Evolutionary conservation across 2,329 filamentous ascomycete species (phyloP).

Genomic region (Microcera coccophila): DNA sequence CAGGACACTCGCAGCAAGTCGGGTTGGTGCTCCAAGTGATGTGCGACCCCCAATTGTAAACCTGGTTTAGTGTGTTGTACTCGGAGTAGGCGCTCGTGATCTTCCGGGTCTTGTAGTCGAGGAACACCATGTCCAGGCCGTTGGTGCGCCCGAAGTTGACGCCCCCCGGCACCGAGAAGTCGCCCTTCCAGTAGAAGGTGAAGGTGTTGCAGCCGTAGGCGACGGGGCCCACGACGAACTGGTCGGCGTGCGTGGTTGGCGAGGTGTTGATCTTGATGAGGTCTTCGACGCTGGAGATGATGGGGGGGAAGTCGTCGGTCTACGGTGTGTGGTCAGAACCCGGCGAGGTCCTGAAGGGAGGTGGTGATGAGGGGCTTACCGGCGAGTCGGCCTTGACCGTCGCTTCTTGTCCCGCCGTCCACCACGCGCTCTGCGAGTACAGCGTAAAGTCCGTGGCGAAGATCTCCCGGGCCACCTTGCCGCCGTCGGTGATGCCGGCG

Average conservation of each 20-base stretch:
- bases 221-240: slow-evolving; percentile 16
- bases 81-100: slow-evolving; percentile 15
- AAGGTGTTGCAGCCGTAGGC: slow-evolving; percentile 22
- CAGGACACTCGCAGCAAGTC: slow-evolving; percentile 15
- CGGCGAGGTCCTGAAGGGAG: not conserved
- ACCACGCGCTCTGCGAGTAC: slow-evolving; percentile 21
- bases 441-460: slow-evolving; percentile 15
- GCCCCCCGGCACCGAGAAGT: slow-evolving; percentile 12
- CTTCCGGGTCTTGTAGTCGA: slow-evolving; percentile 3
- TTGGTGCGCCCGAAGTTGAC: slow-evolving; percentile 12
- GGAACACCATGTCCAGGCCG: slow-evolving; percentile 19
- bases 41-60: slow-evolving; percentile 19
- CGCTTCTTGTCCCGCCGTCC: slow-evolving; percentile 1
- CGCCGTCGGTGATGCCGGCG: slow-evolving; percentile 17
- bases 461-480: slow-evolving; percentile 7
- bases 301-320: slow-evolving; percentile 19
- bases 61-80: slow-evolving; percentile 23
- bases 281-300: slow-evolving; percentile 10
- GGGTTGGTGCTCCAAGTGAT: slow-evolving; percentile 1
- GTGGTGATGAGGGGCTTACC: not conserved
- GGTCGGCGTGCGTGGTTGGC: slow-evolving; percentile 9
- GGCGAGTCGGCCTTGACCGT: not conserved
- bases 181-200: slow-evolving; percentile 21
- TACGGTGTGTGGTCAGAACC: not conserved
- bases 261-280: slow-evolving; percentile 14